Percentiles rank a stretch among this genome's conserved stretches.
These are phyloP conservation scores for Sarcodon aspratus DNA, from an alignment of 768 basidiomycete genomes.

Conservation along the genomic window DNA sequence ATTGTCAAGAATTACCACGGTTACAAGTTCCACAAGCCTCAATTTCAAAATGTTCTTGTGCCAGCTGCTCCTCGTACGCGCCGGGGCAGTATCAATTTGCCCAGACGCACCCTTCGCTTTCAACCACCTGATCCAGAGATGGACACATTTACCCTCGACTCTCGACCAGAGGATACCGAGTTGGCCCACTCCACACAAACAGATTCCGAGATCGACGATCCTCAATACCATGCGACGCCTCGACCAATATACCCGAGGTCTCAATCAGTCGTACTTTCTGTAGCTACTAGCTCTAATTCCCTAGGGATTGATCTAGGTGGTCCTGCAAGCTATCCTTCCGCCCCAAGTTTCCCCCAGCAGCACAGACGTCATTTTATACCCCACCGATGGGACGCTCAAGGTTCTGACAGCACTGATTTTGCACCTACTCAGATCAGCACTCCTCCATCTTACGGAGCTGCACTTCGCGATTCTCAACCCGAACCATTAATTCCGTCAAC, in stretches of 20 bases:
- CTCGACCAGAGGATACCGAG: neutral
- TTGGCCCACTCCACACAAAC: neutral
- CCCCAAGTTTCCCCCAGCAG: slow-evolving; percentile 1
- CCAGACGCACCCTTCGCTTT: neutral
- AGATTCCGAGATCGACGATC: neutral
- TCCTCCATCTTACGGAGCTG: slow-evolving; percentile 39
- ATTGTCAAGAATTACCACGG: slow-evolving; percentile 49
- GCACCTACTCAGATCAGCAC: slow-evolving; percentile 25
- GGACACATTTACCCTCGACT: neutral
- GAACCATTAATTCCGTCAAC: slow-evolving; percentile 4
- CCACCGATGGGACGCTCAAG: slow-evolving; percentile 22
- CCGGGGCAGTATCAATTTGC: neutral
- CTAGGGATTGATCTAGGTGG: slow-evolving; percentile 17
- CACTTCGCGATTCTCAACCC: slow-evolving; percentile 16
- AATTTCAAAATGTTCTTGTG: slow-evolving; percentile 1
- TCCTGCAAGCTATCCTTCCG: slow-evolving; percentile 1
- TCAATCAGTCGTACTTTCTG: neutral
- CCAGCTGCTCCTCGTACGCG: neutral
- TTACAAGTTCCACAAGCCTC: slow-evolving; percentile 18
- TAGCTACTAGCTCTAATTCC: slow-evolving; percentile 12
- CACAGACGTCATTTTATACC: neutral
- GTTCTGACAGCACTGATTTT: slow-evolving; percentile 23
- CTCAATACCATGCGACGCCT: neutral
- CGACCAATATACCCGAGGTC: neutral
- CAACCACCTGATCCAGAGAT: neutral